Percentiles rank a stretch among this genome's conserved stretches.
phyloP scores from a whole-genome alignment of 176 grass and related monocot genomes.

The Saccharum officinarum region DNA sequence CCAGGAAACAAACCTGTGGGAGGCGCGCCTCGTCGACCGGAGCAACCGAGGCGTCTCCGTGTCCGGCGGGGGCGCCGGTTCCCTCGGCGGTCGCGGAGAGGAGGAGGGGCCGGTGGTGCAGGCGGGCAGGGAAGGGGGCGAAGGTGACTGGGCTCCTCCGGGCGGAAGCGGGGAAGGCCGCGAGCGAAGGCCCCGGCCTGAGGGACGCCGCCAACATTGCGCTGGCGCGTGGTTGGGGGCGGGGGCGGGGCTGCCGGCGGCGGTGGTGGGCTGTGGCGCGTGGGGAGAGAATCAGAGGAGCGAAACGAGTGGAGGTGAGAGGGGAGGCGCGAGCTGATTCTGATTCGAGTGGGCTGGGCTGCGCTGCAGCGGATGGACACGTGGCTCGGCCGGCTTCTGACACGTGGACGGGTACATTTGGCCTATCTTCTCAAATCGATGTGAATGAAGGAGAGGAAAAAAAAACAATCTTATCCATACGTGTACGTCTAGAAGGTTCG shows the following conservation, averaged over 20 bases:
- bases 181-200: slow-evolving; percentile 26
- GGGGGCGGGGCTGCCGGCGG: neutral
- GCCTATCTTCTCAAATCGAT: neutral
- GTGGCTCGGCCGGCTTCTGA: neutral
- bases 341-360: neutral
- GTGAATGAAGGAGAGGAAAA: neutral
- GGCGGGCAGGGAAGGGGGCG: neutral
- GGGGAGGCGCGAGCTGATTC: neutral
- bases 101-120: neutral
- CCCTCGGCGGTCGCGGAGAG: slow-evolving; percentile 23
- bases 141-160: neutral
- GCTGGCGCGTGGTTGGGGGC: neutral
- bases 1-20: slow-evolving; percentile 34
- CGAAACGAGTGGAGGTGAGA: slow-evolving; percentile 43
- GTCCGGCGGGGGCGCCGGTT: slow-evolving; percentile 29
- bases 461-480: neutral
- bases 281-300: neutral
- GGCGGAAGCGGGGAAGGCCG: slow-evolving; percentile 20
- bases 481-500: neutral
- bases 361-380: neutral
- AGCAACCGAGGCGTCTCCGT: neutral
- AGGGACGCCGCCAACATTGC: slow-evolving; percentile 46
- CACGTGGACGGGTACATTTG: neutral
- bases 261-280: neutral
- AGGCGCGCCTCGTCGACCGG: slow-evolving; percentile 50